Evolutionary conservation across 1,139 yeast species (phyloP).

Genomic region (Scheffersomyces segobiensis): DNA sequence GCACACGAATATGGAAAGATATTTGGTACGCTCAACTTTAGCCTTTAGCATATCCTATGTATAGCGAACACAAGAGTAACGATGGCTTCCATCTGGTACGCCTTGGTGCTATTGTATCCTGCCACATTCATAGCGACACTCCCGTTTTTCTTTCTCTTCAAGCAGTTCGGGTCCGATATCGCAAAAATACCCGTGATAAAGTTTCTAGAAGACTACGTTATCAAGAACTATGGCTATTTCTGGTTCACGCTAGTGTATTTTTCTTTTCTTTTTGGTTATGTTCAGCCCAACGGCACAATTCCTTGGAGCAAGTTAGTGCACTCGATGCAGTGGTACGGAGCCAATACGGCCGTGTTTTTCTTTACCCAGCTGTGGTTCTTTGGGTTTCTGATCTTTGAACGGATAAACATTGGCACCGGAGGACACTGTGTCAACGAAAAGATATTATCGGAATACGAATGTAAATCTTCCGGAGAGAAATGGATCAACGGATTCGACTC

Average conservation of each 20-base stretch:
- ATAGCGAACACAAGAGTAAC: neutral
- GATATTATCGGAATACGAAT: neutral
- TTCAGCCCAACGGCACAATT: constrained; percentile 3
- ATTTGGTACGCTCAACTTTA: neutral
- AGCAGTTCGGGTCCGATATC: constrained; percentile 11
- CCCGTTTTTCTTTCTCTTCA: constrained; percentile 16
- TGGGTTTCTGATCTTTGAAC: constrained; percentile 46
- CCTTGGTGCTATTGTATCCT: constrained; percentile 10
- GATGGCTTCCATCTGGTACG: neutral
- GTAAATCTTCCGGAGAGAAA: constrained; percentile 19
- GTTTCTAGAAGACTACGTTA: constrained; percentile 10
- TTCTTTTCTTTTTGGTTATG: constrained; percentile 8
- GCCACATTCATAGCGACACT: constrained; percentile 17
- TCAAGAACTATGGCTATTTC: constrained; percentile 27
- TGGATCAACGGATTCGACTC: constrained; percentile 64
- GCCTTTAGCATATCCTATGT: neutral
- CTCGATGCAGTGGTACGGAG: constrained; percentile 11
- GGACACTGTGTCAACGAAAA: constrained; percentile 34
- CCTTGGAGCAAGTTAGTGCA: constrained; percentile 6
- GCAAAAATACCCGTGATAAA: constrained; percentile 14
- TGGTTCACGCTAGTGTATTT: constrained; percentile 27
- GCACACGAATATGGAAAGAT: neutral
- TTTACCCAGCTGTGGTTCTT: constrained; percentile 43
- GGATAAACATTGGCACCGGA: constrained; percentile 39
- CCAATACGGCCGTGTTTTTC: constrained; percentile 17